Evolutionary conservation across 2,329 filamentous ascomycete species (phyloP), one percentile per base, ranked within the genome.

Genomic region (Penicillium sp.): DNA sequence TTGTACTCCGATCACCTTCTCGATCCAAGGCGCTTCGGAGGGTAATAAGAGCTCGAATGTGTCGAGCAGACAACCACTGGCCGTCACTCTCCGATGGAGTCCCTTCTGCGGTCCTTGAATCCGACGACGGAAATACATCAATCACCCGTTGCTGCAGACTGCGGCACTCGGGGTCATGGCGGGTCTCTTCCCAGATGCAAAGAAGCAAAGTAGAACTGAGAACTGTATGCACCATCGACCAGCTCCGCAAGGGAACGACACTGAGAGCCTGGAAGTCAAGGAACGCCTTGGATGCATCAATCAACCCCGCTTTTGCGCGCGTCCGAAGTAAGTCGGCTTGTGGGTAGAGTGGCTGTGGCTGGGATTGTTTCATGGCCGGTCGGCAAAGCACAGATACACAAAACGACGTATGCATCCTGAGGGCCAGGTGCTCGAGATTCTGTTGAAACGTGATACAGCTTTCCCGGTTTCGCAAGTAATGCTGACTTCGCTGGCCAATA

Each of bases 371-470:
- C 62, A 85, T 77, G 2, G 82, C 81, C 6, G 82, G 81, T 3
- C 82, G 79, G 59, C 81, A 84, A 4, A 84, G 72, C 58, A 84
- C 81, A 1, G 81, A 84, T 31, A 79, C 77, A 40, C 80, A 78
- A 65, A 83, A 84, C 1, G 79, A 82, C 1, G 54, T 54, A 44
- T 63, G 61, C 45, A 85, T 74, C 58, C 82, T 82, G 4, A 85
- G 66, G 0, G 79, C 81, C 69, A 82, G 79, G 55, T 83, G 79
- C 61, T 85, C 81, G 1, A 84, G 70, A 49, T 82, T 79, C 48
- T 85, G 79, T 3, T 70, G 71, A 9, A 71, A 50, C 1, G 56
- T 67, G 35, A 56, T 60, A 45, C 73, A 75, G 8, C 65, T 74
- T 63, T 53, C 76, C 51, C 18, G 77, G 48, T 79, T 75, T 52